Percentiles rank a stretch among this genome's conserved stretches.
These are phyloP conservation scores for Ustilago bromivora DNA, from an alignment of 1,284 basidiomycete species.

Conservation along the genomic window DNA sequence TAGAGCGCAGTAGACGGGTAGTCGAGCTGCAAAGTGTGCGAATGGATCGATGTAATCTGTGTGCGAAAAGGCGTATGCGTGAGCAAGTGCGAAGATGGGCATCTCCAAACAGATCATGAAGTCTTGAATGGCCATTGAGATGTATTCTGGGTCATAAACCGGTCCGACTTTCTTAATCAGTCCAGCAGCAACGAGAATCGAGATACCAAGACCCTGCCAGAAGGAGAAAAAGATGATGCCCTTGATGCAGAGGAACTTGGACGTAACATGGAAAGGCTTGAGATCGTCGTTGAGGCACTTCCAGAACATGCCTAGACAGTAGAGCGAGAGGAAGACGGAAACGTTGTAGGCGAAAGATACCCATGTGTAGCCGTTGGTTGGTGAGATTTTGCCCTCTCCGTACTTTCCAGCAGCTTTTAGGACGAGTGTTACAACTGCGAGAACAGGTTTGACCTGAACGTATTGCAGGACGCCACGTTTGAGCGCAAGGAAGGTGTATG, in stretches of 20 bases:
- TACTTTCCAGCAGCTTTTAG: constrained; percentile 88
- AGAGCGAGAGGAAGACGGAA: constrained; percentile 71
- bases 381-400: constrained; percentile 85
- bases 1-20: constrained; percentile 76
- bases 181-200: constrained; percentile 85
- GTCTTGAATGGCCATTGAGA: constrained; percentile 66
- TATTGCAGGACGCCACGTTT: constrained; percentile 97
- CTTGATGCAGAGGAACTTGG: constrained; percentile 90
- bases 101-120: constrained; percentile 88
- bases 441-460: constrained; percentile 92
- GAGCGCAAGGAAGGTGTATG: constrained; percentile 90
- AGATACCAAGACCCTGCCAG: constrained; percentile 88
- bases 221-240: constrained; percentile 94
- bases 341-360: constrained; percentile 78
- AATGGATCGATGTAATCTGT: constrained; percentile 63
- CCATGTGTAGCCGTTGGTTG: constrained; percentile 79
- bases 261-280: constrained; percentile 61
- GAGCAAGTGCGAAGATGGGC: constrained; percentile 94
- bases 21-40: constrained; percentile 53
- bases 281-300: constrained; percentile 63
- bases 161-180: constrained; percentile 78
- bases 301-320: constrained; percentile 68
- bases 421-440: constrained; percentile 85
- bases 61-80: constrained; percentile 82
- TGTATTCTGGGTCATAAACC: constrained; percentile 82